phyloP scores from a whole-genome alignment of 441 rosid species.

The Croton setiger region DNA sequence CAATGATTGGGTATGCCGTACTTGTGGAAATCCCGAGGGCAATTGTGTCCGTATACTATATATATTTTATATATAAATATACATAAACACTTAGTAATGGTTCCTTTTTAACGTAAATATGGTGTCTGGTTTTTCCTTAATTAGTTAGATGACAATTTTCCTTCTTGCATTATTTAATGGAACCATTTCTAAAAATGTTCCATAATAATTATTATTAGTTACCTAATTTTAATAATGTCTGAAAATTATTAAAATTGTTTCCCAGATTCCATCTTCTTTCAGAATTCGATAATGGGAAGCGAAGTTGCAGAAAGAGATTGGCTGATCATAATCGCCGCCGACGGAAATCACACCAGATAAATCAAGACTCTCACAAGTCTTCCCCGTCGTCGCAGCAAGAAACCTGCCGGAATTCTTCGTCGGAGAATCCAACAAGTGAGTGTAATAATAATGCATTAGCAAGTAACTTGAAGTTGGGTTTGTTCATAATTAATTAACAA shows the following conservation, averaged over 20 bases:
- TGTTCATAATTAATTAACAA: too few species aligned
- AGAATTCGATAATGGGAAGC: constrained; percentile 93
- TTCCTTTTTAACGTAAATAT: too few species aligned
- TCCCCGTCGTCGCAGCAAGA: constrained; percentile 31
- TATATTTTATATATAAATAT: background rate
- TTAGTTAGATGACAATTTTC: background rate
- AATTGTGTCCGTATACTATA: constrained; percentile 30
- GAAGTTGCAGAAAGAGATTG: constrained; percentile 89
- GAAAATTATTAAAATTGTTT: background rate
- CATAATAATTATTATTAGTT: background rate
- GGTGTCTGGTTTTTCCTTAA: background rate
- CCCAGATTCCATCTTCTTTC: constrained; percentile 83
- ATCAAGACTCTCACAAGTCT: constrained; percentile 40
- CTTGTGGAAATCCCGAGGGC: constrained; percentile 42
- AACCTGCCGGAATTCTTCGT: constrained; percentile 25
- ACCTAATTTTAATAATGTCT: background rate
- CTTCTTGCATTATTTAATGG: background rate
- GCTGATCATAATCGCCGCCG: constrained; percentile 96
- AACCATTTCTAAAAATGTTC: background rate
- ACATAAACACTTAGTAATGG: too few species aligned
- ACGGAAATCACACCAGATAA: constrained; percentile 61
- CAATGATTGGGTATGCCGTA: constrained; percentile 34
- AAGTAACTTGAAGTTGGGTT: too few species aligned
- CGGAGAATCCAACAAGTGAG: constrained; percentile 48
- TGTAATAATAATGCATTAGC: too few species aligned